phyloP scores from a whole-genome alignment of 148 eudicot genomes.

The Linanthus parryae region DNA sequence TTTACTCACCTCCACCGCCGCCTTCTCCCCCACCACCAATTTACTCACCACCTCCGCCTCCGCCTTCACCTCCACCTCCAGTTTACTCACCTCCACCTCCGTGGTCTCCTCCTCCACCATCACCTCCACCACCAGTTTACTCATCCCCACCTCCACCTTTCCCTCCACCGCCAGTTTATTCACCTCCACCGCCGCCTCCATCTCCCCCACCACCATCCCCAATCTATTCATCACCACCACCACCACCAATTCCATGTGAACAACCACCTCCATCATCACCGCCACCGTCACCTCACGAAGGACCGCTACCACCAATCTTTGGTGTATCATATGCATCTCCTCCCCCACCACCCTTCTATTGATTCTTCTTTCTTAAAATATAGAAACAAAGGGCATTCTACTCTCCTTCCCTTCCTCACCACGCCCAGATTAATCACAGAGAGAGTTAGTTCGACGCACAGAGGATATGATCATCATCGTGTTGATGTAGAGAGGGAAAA shows the following conservation, averaged over 20 bases:
- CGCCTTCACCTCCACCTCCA: conserved; percentile 32
- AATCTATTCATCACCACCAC: not conserved
- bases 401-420: too few species aligned
- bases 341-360: too few species aligned
- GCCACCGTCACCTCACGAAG: conserved; percentile 2
- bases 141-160: conserved; percentile 9
- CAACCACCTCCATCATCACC: conserved; percentile 17
- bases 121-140: conserved; percentile 34
- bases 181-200: conserved; percentile 22
- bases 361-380: too few species aligned
- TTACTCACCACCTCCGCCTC: conserved; percentile 35
- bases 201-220: conserved; percentile 6
- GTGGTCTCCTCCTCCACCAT: conserved; percentile 27
- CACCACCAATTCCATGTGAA: too few species aligned
- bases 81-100: conserved; percentile 24
- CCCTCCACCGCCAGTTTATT: conserved; percentile 17
- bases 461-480: too few species aligned
- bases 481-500: too few species aligned
- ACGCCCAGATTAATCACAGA: too few species aligned
- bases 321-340: too few species aligned
- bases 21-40: conserved; percentile 22
- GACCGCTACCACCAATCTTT: conserved; percentile 8
- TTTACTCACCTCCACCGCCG: conserved; percentile 4
- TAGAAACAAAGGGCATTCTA: too few species aligned
- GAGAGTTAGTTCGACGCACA: too few species aligned